Percentiles rank a stretch among this genome's conserved stretches.
Evolutionary conservation across 805 yeast genomes (phyloP).

Genomic region (Nakazawaea wyomingensis): DNA sequence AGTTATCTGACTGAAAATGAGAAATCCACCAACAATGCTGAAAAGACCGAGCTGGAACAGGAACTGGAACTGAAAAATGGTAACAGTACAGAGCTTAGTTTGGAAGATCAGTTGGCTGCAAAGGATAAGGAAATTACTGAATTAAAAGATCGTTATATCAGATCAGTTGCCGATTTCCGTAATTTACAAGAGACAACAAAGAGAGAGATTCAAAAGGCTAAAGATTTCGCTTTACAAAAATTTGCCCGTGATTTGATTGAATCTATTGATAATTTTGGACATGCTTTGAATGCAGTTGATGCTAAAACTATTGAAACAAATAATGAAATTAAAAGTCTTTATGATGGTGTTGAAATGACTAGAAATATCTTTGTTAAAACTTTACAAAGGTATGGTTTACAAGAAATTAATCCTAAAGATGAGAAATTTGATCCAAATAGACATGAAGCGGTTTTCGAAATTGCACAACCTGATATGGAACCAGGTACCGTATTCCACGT

Average conservation of each 20-base stretch:
- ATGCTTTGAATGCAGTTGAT: slow-evolving; percentile 72
- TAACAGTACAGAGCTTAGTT: slow-evolving; percentile 17
- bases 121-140: slow-evolving; percentile 75
- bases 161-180: slow-evolving; percentile 89
- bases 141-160: slow-evolving; percentile 74
- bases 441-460: slow-evolving; percentile 90
- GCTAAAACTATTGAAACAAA: slow-evolving; percentile 54
- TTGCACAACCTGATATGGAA: slow-evolving; percentile 81
- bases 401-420: slow-evolving; percentile 77
- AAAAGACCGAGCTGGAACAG: slow-evolving; percentile 11
- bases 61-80: slow-evolving; percentile 5
- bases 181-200: slow-evolving; percentile 87
- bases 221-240: slow-evolving; percentile 86
- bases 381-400: slow-evolving; percentile 71
- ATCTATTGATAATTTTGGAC: slow-evolving; percentile 84
- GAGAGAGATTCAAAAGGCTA: slow-evolving; percentile 80
- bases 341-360: slow-evolving; percentile 90
- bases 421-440: slow-evolving; percentile 84
- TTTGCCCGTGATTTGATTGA: slow-evolving; percentile 88
- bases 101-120: slow-evolving; percentile 48
- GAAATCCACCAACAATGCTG: slow-evolving; percentile 15
- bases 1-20: slow-evolving; percentile 25
- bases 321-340: slow-evolving; percentile 64
- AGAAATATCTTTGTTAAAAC: slow-evolving; percentile 83
- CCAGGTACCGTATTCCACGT: slow-evolving; percentile 92